Evolutionary conservation across 1,284 basidiomycete genomes (phyloP), one percentile per base, ranked within the genome.

Genomic region (Anthracocystis panici-leucophaei): DNA sequence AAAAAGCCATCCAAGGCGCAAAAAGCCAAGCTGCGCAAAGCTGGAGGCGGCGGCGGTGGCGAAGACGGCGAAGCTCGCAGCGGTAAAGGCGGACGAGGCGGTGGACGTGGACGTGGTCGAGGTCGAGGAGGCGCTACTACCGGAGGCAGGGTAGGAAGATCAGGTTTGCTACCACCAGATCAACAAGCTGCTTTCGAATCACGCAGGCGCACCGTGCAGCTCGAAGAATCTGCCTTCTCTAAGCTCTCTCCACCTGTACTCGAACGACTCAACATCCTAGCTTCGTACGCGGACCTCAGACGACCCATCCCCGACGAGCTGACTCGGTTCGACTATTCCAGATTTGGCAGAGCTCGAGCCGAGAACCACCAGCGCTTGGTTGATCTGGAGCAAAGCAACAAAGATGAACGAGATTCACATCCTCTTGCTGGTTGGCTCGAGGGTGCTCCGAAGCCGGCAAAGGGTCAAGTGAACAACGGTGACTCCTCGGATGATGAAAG

Each of bases 161-260:
- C 74, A 16, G 54, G 46, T 12, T 48, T 76, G 12, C 74, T 62
- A 18, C 53, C 74, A 20, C 69, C 65, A 54, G 69, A 72, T 20
- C 65, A 69, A 20, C 69, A 72, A 46, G 62, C 65, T 9, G 62
- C 59, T 12, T 68, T 76, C 52, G 68, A 76, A 20, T 53, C 64
- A 27, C 65, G 74, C 33, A 57, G 48, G 21, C 60, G 67, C 1
- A 75, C 69, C 9, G 74, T 76, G 0, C 74, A 76, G 50, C 58
- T 68, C 3, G 62, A 76, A 27, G 79, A 80, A 44, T 80, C 79
- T 0, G 66, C 70, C 33, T 80, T 80, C 50, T 63, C 79, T 38
- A 79, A 79, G 45, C 71, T 80, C 12, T 70, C 59, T 2, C 65
- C 77, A 16, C 68, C 71, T 8, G 69, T 73, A 31, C 65, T 80